These are phyloP conservation scores for Medicago arabica DNA, from an alignment of 306 rosid species.

Conservation along the genomic window DNA sequence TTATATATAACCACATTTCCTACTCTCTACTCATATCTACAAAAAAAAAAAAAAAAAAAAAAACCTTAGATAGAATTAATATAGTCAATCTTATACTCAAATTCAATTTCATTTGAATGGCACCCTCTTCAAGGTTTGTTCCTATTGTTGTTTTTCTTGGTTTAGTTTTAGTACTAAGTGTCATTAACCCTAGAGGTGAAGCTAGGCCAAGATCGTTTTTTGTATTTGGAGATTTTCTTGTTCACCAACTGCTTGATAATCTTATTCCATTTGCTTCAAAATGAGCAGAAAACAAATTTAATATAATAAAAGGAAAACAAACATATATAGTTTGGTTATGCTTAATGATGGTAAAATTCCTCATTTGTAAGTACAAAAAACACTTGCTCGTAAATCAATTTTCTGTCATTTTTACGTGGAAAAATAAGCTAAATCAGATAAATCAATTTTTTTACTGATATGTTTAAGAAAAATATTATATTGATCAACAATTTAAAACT, in stretches of 20 bases:
- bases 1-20: constrained; percentile 7
- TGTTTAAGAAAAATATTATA: too few relatives aligned
- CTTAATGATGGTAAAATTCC: not conserved
- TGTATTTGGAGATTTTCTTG: constrained; percentile 71
- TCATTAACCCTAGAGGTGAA: constrained; percentile 27
- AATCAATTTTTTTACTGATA: too few relatives aligned
- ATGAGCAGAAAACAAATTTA: too few relatives aligned
- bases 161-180: constrained; percentile 19
- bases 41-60: too few relatives aligned
- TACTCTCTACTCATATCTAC: not conserved
- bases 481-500: too few relatives aligned
- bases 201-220: constrained; percentile 59
- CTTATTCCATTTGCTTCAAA: too few relatives aligned
- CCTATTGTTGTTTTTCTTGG: not conserved
- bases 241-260: not conserved
- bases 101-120: constrained; percentile 35
- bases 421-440: too few relatives aligned
- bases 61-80: not conserved
- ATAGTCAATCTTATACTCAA: not conserved
- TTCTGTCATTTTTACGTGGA: too few relatives aligned
- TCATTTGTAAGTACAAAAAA: constrained; percentile 58
- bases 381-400: constrained; percentile 50
- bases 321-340: too few relatives aligned
- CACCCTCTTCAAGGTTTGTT: not conserved
- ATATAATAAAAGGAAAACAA: too few relatives aligned